Evolutionary conservation across 768 basidiomycete species (phyloP).

Genomic region (Pisolithus albus): DNA sequence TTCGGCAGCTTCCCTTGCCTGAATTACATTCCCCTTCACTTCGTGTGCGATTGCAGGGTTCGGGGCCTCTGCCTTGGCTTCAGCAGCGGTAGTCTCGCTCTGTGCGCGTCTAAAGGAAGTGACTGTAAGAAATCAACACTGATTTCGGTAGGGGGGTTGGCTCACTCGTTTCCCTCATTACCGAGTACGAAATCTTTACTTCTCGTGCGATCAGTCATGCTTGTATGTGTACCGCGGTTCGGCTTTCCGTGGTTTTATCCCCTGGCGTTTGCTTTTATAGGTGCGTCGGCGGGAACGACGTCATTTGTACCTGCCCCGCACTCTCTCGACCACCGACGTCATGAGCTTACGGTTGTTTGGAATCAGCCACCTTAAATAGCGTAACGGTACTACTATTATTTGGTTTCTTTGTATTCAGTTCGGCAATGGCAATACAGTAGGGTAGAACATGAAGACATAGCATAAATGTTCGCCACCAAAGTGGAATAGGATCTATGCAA

Average conservation of each 20-base stretch:
- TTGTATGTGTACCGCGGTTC: background rate
- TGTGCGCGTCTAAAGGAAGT: constrained; percentile 24
- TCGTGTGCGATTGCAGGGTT: constrained; percentile 34
- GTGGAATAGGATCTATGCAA: background rate
- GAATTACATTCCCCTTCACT: constrained; percentile 42
- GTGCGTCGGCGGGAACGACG: background rate
- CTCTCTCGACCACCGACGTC: background rate
- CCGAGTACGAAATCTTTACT: constrained; percentile 27
- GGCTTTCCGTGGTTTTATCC: background rate
- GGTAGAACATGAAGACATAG: background rate
- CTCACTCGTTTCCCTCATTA: constrained; percentile 28
- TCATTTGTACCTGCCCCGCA: background rate
- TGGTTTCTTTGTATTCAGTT: too few relatives aligned
- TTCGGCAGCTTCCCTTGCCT: constrained; percentile 39
- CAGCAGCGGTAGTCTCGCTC: constrained; percentile 49
- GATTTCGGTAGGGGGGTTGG: constrained; percentile 16
- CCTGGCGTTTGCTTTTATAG: background rate
- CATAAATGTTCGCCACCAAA: background rate
- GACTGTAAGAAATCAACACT: background rate
- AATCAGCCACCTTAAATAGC: too few relatives aligned
- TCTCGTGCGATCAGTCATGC: constrained; percentile 6
- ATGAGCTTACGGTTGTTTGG: background rate
- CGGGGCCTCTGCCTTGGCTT: constrained; percentile 44
- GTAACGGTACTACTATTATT: too few relatives aligned
- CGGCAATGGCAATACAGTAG: too few relatives aligned